phyloP scores from a whole-genome alignment of 225 moss, liverwort and hornwort genomes.

The Pseudisothecium myosuroides region DNA sequence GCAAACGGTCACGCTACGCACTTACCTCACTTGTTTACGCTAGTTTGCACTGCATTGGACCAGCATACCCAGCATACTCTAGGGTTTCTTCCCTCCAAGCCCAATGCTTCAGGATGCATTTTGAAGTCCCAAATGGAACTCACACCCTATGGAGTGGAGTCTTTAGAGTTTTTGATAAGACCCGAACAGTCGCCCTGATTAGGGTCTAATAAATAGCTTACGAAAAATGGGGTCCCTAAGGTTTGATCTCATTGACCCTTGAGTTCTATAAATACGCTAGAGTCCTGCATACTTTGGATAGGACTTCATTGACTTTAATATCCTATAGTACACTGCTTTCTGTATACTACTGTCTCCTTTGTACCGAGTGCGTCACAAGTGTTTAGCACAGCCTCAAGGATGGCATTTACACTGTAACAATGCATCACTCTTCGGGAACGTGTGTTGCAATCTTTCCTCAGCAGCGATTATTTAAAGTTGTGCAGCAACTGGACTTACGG shows the following conservation, averaged over 20 bases:
- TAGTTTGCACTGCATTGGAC: background rate
- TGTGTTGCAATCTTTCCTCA: background rate
- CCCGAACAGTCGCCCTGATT: background rate
- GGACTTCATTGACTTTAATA: background rate
- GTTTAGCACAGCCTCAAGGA: background rate
- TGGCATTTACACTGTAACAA: background rate
- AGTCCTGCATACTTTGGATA: background rate
- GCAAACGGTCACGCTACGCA: background rate
- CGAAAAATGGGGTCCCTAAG: background rate
- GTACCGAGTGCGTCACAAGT: background rate
- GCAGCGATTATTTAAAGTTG: background rate
- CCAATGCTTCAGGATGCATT: background rate
- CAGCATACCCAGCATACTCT: background rate
- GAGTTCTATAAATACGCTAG: background rate
- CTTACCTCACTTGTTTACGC: background rate
- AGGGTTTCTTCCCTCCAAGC: background rate
- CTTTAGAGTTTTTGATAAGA: background rate
- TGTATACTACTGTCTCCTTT: background rate
- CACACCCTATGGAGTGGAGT: background rate
- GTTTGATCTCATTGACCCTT: background rate
- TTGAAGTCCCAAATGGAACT: background rate
- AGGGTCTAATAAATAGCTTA: background rate
- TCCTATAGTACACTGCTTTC: background rate
- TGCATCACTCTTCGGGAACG: background rate
- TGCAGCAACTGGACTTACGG: conserved; percentile 63